These are phyloP conservation scores for Lactarius indigo DNA, from an alignment of 768 basidiomycete species.

Conservation along the genomic window DNA sequence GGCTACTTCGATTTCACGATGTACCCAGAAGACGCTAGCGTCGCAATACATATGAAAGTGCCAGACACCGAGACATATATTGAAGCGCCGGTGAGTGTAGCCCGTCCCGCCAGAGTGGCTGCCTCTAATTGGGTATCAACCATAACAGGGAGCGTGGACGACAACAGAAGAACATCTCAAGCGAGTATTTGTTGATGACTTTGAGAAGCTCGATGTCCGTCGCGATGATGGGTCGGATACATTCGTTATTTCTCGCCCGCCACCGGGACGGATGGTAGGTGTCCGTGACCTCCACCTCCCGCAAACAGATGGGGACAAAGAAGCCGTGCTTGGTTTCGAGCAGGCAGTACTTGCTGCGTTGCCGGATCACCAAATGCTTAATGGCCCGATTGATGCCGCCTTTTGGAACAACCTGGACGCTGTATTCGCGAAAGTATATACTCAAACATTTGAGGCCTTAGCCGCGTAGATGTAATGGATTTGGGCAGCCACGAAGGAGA, in stretches of 20 bases:
- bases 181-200: not conserved
- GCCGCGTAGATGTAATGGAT: no score
- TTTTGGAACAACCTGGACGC: not conserved
- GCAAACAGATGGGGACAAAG: not conserved
- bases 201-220: not conserved
- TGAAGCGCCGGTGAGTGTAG: not conserved
- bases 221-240: not conserved
- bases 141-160: not conserved
- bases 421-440: not conserved
- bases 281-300: not conserved
- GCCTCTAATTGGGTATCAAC: not conserved
- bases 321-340: not conserved
- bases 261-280: not conserved
- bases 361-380: not conserved
- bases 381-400: not conserved
- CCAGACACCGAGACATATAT: not conserved
- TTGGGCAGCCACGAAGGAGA: no score
- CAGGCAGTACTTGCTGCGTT: not conserved
- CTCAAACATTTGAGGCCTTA: not conserved
- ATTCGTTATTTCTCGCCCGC: conserved; percentile 1
- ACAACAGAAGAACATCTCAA: not conserved
- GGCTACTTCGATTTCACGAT: conserved; percentile 5
- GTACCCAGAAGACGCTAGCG: not conserved
- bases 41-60: conserved; percentile 1
- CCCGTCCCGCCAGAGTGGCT: not conserved